Evolutionary conservation across 805 yeast species (phyloP), one percentile per base, ranked within the genome.

Genomic region (Saccharomycopsis amapae): DNA sequence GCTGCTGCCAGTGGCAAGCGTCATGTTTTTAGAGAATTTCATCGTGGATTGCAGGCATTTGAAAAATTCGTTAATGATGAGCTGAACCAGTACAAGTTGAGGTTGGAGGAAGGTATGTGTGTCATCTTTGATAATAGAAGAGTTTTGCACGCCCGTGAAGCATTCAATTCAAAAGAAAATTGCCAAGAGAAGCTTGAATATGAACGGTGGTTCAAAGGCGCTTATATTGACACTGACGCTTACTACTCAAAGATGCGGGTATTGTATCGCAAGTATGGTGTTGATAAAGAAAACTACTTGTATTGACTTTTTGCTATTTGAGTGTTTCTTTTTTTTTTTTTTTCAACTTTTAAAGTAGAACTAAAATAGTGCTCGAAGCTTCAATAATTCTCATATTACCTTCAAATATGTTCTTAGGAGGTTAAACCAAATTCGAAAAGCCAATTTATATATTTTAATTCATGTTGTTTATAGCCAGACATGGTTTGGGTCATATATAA

Each of bases 91-190:
- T 66, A 70, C 52, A 66, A 69, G 52, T 59, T 76, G 48, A 78
- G 74, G 52, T 61, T 76, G 56, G 69, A 71, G 2, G 84, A 78
- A 50, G 76, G 77, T 19, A 65, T 77, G 2, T 78, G 86, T 57
- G 81, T 81, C 5, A 59, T 84, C 18, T 83, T 84, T 58, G 78
- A 80, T 61, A 84, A 84, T 58, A 68, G 90, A 55, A 68, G 94
- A 53, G 67, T 79, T 0, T 64, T 84, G 40, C 90, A 84, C 58
- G 78, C 86, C 0, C 68, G 93, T 52, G 50, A 46, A 31, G n/a
- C n/a, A 19, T 46, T 46, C 28, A 41, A 72, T 69, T 7, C 4
- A 52, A 71, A 68, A 45, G 69, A 72, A 5, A 42, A 53, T 2
- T n/a, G n/a, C n/a, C n/a, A n/a, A n/a, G 15, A n/a, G 6, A n/a